phyloP scores from a whole-genome alignment of 1,284 basidiomycete species.

The Trichosporon ovoides region DNA sequence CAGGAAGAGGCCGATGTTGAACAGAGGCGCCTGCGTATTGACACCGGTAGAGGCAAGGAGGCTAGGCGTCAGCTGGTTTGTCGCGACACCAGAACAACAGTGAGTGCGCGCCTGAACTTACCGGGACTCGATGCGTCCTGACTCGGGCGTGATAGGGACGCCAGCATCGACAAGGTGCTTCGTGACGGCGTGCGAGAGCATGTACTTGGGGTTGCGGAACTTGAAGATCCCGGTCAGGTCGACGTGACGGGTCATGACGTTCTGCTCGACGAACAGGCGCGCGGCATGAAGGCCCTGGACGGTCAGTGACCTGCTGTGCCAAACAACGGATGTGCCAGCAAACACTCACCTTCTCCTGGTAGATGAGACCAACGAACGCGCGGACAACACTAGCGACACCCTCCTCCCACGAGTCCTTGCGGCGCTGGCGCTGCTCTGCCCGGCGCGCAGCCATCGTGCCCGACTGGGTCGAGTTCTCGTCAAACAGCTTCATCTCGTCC shows the following conservation, averaged over 20 bases:
- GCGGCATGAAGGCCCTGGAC: slow-evolving; percentile 75
- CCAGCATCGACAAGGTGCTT: slow-evolving; percentile 57
- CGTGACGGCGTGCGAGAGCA: slow-evolving; percentile 67
- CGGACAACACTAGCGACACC: slow-evolving; percentile 50
- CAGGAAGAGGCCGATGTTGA: slow-evolving; percentile 89
- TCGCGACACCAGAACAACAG: background rate
- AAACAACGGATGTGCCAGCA: background rate
- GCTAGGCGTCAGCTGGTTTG: slow-evolving; percentile 47
- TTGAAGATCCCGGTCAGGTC: slow-evolving; percentile 81
- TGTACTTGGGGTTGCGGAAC: slow-evolving; percentile 77
- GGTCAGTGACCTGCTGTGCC: slow-evolving; percentile 9
- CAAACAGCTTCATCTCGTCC: slow-evolving; percentile 28
- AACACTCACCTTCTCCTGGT: slow-evolving; percentile 52
- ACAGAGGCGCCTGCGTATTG: slow-evolving; percentile 79
- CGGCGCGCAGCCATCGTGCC: slow-evolving; percentile 9
- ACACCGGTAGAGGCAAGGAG: slow-evolving; percentile 89
- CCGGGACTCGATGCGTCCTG: slow-evolving; percentile 53
- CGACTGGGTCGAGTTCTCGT: slow-evolving; percentile 11
- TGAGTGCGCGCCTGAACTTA: slow-evolving; percentile 37
- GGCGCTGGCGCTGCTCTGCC: slow-evolving; percentile 12
- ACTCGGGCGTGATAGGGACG: slow-evolving; percentile 57
- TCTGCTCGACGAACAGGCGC: slow-evolving; percentile 74
- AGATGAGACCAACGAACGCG: slow-evolving; percentile 54
- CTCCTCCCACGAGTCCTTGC: slow-evolving; percentile 37
- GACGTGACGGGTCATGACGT: slow-evolving; percentile 76